Percentiles rank a stretch among this genome's conserved stretches.
These are phyloP conservation scores for Cercospora janseana DNA, from an alignment of 2,329 filamentous ascomycete species.

Conservation along the genomic window DNA sequence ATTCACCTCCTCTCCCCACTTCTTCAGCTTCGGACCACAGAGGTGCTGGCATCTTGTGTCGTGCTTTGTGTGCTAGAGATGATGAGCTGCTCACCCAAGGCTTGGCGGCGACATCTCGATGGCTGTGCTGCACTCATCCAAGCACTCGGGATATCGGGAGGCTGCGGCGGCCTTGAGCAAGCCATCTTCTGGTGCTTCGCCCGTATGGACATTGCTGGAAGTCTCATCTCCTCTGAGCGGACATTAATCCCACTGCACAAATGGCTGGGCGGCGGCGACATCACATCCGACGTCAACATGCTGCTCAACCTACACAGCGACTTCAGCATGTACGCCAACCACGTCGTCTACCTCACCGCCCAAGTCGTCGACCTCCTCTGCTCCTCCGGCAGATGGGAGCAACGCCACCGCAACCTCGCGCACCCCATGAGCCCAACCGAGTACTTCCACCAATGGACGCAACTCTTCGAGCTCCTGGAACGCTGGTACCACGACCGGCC, in stretches of 20 bases:
- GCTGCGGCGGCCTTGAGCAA: slow-evolving; percentile 52
- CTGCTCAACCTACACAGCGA: slow-evolving; percentile 37
- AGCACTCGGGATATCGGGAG: slow-evolving; percentile 52
- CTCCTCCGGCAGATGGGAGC: slow-evolving; percentile 34
- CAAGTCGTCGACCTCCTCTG: slow-evolving; percentile 42
- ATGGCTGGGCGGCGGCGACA: slow-evolving; percentile 47
- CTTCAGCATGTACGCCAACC: slow-evolving; percentile 60
- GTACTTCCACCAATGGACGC: slow-evolving; percentile 35
- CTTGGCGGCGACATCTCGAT: slow-evolving; percentile 57
- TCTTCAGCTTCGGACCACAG: slow-evolving; percentile 46
- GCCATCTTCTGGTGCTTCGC: slow-evolving; percentile 60
- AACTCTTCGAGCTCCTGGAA: slow-evolving; percentile 37
- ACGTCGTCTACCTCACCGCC: slow-evolving; percentile 57
- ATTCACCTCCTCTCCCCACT: slow-evolving; percentile 48
- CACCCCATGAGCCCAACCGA: slow-evolving; percentile 31
- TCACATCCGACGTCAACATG: slow-evolving; percentile 40
- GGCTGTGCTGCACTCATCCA: slow-evolving; percentile 56
- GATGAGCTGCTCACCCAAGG: slow-evolving; percentile 50
- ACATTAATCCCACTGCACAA: slow-evolving; percentile 51
- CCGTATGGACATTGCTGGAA: slow-evolving; percentile 57
- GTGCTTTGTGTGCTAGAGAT: slow-evolving; percentile 52
- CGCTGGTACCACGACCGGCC: slow-evolving; percentile 37
- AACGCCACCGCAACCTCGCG: slow-evolving; percentile 23
- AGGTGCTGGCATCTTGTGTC: slow-evolving; percentile 49
- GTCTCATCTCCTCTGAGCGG: slow-evolving; percentile 54